These are phyloP conservation scores for Picochlorum sp. DNA, from an alignment of 139 green algal genomes.

Conservation along the genomic window DNA sequence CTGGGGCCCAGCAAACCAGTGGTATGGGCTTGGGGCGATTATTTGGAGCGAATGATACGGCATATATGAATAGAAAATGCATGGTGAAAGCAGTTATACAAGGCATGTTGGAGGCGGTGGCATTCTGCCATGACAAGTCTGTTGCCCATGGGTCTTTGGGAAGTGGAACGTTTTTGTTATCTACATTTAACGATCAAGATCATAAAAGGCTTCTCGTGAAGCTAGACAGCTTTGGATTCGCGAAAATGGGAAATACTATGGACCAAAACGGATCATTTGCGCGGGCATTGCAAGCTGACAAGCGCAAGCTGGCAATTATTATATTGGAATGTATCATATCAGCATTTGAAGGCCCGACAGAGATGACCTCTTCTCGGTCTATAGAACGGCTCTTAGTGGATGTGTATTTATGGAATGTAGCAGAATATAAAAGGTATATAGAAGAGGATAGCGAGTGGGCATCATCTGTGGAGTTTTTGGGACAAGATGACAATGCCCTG, in stretches of 20 bases:
- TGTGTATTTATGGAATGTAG: conserved; percentile 26
- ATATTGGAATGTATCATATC: conserved; percentile 28
- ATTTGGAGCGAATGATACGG: conserved; percentile 20
- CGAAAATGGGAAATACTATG: conserved; percentile 8
- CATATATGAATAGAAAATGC: conserved; percentile 10
- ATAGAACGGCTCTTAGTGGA: conserved; percentile 21
- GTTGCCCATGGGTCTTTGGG: conserved; percentile 65
- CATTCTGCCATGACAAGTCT: conserved; percentile 41
- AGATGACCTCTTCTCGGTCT: not conserved
- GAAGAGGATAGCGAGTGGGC: conserved; percentile 27
- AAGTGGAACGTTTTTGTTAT: conserved; percentile 54
- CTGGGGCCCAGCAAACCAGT: conserved; percentile 25
- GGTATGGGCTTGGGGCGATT: conserved; percentile 21
- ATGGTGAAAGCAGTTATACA: conserved; percentile 38
- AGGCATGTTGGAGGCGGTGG: conserved; percentile 43
- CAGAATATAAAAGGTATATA: conserved; percentile 24
- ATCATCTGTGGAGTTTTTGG: conserved; percentile 35
- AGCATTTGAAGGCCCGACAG: conserved; percentile 9
- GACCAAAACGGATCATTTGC: not conserved
- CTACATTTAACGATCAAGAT: conserved; percentile 41
- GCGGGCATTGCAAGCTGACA: conserved; percentile 23
- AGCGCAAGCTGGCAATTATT: conserved; percentile 17
- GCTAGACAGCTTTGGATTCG: conserved; percentile 77
- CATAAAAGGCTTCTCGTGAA: conserved; percentile 48
- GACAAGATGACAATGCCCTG: conserved; percentile 26